These are phyloP conservation scores for Elaeagnus macrophylla DNA, from an alignment of 306 rosid species.

Conservation along the genomic window DNA sequence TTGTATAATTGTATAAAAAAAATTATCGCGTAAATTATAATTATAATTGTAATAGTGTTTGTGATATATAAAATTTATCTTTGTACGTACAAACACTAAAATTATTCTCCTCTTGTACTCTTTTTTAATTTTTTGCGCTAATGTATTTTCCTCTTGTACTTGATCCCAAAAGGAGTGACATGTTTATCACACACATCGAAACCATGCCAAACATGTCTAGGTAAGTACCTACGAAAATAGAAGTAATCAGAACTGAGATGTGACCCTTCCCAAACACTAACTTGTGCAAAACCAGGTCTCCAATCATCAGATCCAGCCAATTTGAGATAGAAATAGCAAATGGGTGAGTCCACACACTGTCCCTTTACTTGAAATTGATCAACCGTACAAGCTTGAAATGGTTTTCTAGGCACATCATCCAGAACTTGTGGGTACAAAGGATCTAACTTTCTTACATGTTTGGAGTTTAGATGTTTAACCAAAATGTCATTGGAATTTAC, in stretches of 20 bases:
- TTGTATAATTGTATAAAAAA: no score
- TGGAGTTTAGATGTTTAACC: conserved; percentile 46
- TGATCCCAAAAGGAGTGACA: conserved; percentile 60
- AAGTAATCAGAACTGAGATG: conserved; percentile 51
- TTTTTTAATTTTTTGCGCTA: no score
- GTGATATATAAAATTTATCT: no score
- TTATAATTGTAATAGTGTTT: no score
- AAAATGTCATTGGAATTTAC: conserved; percentile 49
- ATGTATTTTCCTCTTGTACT: conserved; percentile 35
- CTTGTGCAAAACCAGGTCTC: conserved; percentile 67
- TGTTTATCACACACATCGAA: conserved; percentile 51
- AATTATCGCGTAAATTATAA: no score
- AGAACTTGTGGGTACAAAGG: conserved; percentile 44
- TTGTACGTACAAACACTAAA: no score
- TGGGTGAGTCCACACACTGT: conserved; percentile 45
- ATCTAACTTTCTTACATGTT: conserved; percentile 49
- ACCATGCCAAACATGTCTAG: conserved; percentile 78
- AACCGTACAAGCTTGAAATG: conserved; percentile 74
- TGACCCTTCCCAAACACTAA: conserved; percentile 31
- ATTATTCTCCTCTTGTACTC: no score
- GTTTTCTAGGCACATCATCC: conserved; percentile 56
- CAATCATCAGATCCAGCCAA: conserved; percentile 57
- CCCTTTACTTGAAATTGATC: conserved; percentile 59
- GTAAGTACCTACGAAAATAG: conserved; percentile 47
- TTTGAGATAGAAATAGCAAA: conserved; percentile 70